Percentiles rank a stretch among this genome's conserved stretches.
These are phyloP conservation scores for Pythium biforme DNA, from an alignment of 352 stramenopile genomes.

Conservation along the genomic window DNA sequence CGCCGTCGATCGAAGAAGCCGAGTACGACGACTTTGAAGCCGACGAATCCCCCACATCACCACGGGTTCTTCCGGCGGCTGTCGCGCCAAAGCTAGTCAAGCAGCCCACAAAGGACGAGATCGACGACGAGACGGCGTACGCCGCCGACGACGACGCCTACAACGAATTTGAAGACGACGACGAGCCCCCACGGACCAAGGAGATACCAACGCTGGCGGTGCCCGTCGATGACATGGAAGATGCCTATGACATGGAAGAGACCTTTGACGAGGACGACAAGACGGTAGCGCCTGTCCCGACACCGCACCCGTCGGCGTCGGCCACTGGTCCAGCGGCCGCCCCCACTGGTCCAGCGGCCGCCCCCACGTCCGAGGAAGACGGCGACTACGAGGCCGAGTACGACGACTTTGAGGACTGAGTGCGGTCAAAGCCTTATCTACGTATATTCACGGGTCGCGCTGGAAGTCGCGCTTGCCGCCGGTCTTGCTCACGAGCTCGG, in stretches of 20 bases:
- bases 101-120: slow-evolving; percentile 14
- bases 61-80: background rate
- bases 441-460: slow-evolving; percentile 26
- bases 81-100: background rate
- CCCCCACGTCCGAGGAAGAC: slow-evolving; percentile 26
- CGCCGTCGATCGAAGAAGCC: slow-evolving; percentile 4
- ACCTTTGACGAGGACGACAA: slow-evolving; percentile 43
- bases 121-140: slow-evolving; percentile 3
- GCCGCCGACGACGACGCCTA: slow-evolving; percentile 38
- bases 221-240: slow-evolving; percentile 27
- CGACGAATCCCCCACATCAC: background rate
- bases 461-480: slow-evolving; percentile 89
- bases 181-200: background rate
- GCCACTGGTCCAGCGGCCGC: too few species aligned
- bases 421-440: too few species aligned
- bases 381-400: slow-evolving; percentile 56
- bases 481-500: slow-evolving; percentile 88
- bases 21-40: slow-evolving; percentile 25
- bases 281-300: background rate
- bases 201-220: background rate
- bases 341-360: background rate
- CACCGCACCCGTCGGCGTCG: background rate
- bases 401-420: slow-evolving; percentile 56
- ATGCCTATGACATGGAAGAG: slow-evolving; percentile 40
- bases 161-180: slow-evolving; percentile 47